Percentiles rank a stretch among this genome's conserved stretches.
Conservation (phyloP, 805 yeast genomes). For the Barnettozyma botsteinii region DNA sequence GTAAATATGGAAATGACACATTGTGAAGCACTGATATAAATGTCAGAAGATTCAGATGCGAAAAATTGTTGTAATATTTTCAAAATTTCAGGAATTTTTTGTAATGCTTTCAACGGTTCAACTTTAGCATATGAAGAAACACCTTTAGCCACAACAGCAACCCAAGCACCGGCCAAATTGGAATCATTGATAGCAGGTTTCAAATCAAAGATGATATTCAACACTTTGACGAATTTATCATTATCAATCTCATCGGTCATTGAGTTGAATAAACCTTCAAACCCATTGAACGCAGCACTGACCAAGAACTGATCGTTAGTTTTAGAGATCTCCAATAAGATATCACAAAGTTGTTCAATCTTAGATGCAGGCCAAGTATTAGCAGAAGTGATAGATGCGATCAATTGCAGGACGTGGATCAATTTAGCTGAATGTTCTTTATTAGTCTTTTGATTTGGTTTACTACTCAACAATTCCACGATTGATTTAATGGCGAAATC, state of each 20-base stretch:
- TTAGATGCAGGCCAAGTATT: slow-evolving; percentile 77
- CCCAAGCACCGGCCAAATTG: slow-evolving; percentile 90
- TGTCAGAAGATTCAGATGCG: slow-evolving; percentile 55
- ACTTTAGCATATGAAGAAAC: slow-evolving; percentile 47
- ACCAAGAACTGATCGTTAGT: slow-evolving; percentile 81
- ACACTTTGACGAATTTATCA: slow-evolving; percentile 56
- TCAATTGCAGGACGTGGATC: slow-evolving; percentile 73
- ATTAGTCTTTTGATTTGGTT: slow-evolving; percentile 30
- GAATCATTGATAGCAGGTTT: slow-evolving; percentile 79
- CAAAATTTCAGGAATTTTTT: slow-evolving; percentile 51
- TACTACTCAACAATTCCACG: slow-evolving; percentile 35
- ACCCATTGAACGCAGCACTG: slow-evolving; percentile 76
- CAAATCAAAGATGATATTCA: slow-evolving; percentile 68
- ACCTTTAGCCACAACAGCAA: slow-evolving; percentile 89
- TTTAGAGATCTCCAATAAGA: slow-evolving; percentile 67
- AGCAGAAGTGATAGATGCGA: slow-evolving; percentile 63
- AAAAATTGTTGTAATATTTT: slow-evolving; percentile 58
- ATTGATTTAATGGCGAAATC: slow-evolving; percentile 59
- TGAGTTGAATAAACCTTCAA: slow-evolving; percentile 71
- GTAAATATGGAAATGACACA: slow-evolving; percentile 76
- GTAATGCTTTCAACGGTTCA: slow-evolving; percentile 46
- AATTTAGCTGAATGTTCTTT: slow-evolving; percentile 51
- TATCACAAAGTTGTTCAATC: slow-evolving; percentile 69
- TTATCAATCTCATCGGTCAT: slow-evolving; percentile 55
- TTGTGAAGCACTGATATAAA: slow-evolving; percentile 75